Percentiles rank a stretch among this genome's conserved stretches.
Evolutionary conservation across 805 yeast genomes (phyloP).

Genomic region (Kazachstania viticola): DNA sequence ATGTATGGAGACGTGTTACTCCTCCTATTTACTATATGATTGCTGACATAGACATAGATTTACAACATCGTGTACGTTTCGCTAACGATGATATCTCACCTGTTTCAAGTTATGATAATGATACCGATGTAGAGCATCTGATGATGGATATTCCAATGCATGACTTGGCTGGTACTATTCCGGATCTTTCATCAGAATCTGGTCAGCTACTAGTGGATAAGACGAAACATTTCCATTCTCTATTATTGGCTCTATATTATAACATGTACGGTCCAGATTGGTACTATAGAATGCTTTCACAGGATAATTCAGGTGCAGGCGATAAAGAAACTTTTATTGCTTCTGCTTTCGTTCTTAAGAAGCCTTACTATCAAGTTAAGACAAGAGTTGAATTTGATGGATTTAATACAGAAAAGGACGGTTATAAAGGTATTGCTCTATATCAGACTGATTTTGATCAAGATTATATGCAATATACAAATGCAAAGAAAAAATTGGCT

Average conservation of each 20-base stretch:
- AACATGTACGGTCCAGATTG: slow-evolving; percentile 55
- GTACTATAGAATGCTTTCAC: slow-evolving; percentile 60
- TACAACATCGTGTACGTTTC: slow-evolving; percentile 28
- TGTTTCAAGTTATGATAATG: slow-evolving; percentile 11
- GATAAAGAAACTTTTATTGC: slow-evolving; percentile 68
- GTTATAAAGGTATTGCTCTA: slow-evolving; percentile 62
- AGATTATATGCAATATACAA: slow-evolving; percentile 32
- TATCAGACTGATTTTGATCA: slow-evolving; percentile 61
- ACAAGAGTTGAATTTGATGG: slow-evolving; percentile 27
- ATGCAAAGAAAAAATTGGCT: slow-evolving; percentile 8
- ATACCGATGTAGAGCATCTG: no score
- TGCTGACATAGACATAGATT: slow-evolving; percentile 43
- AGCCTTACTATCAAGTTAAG: slow-evolving; percentile 40
- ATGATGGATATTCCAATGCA: slow-evolving; percentile 34
- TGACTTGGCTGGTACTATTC: slow-evolving; percentile 52
- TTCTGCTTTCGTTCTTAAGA: slow-evolving; percentile 41
- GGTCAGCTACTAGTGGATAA: slow-evolving; percentile 64
- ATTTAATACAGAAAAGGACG: slow-evolving; percentile 16
- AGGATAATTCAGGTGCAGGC: slow-evolving; percentile 74
- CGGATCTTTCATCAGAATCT: slow-evolving; percentile 63
- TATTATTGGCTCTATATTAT: slow-evolving; percentile 52
- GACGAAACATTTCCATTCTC: slow-evolving; percentile 42
- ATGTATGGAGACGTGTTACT: slow-evolving; percentile 78
- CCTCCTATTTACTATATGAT: slow-evolving; percentile 62
- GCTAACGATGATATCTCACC: slow-evolving; percentile 28